A percentile compares a stretch with the other conserved stretches of the same genome.
These are phyloP conservation scores for Blastomyces percursus DNA, from an alignment of 2,329 filamentous ascomycete genomes.

Conservation along the genomic window DNA sequence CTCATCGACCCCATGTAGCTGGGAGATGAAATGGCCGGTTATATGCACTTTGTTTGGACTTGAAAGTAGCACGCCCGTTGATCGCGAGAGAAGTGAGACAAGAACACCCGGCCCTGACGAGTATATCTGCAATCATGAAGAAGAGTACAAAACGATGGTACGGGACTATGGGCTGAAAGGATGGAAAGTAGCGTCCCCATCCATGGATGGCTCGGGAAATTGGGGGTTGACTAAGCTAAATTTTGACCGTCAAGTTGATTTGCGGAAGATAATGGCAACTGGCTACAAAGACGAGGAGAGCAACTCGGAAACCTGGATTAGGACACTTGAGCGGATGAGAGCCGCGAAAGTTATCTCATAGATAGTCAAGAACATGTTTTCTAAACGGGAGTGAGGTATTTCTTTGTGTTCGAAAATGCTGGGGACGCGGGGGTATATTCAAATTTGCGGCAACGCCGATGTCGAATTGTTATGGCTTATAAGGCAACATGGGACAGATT, in stretches of 20 bases:
- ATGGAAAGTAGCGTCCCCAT: slow-evolving; percentile 10
- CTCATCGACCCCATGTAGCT: slow-evolving; percentile 8
- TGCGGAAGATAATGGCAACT: slow-evolving; percentile 10
- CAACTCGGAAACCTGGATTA: slow-evolving; percentile 9
- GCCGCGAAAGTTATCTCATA: slow-evolving; percentile 11
- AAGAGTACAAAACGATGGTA: slow-evolving; percentile 10
- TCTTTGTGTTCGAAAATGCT: not conserved
- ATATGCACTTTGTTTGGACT: slow-evolving; percentile 13
- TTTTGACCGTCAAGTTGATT: slow-evolving; percentile 10
- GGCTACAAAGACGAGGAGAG: slow-evolving; percentile 11
- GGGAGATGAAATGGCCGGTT: slow-evolving; percentile 11
- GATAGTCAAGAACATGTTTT: not conserved
- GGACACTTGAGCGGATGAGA: slow-evolving; percentile 10
- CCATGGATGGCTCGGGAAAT: slow-evolving; percentile 13
- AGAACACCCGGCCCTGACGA: slow-evolving; percentile 8
- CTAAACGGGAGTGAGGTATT: not conserved
- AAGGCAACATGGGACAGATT: not conserved
- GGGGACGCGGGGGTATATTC: not conserved
- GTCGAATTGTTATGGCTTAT: not conserved
- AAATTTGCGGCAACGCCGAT: not conserved
- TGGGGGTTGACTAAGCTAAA: slow-evolving; percentile 13
- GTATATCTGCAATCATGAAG: slow-evolving; percentile 10
- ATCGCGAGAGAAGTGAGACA: slow-evolving; percentile 9
- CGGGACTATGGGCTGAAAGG: slow-evolving; percentile 9
- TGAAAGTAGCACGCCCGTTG: slow-evolving; percentile 9